Evolutionary conservation across 805 yeast genomes (phyloP).

Genomic region (Candida argentea): DNA sequence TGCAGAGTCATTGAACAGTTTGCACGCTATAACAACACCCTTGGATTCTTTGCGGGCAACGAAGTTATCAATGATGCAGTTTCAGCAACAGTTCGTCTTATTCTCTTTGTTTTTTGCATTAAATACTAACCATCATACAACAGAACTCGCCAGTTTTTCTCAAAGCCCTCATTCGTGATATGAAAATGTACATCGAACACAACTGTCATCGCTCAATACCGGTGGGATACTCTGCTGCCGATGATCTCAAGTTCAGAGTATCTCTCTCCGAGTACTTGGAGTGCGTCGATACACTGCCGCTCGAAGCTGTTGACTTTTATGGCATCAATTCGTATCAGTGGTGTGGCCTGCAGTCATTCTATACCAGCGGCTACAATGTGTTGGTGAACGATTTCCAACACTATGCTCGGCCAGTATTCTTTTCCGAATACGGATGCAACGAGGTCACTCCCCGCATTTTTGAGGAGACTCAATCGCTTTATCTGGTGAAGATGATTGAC

Average conservation of each 20-base stretch:
- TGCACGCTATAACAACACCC: conserved; percentile 74
- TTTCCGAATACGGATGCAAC: conserved; percentile 91
- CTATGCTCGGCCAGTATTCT: conserved; percentile 68
- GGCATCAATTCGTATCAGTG: conserved; percentile 79
- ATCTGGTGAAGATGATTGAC: conserved; percentile 60
- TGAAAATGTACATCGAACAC: conserved; percentile 56
- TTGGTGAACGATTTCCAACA: conserved; percentile 62
- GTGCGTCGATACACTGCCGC: conserved; percentile 47
- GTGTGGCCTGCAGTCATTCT: conserved; percentile 81
- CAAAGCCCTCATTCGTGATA: conserved; percentile 71
- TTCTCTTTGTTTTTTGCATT: conserved; percentile 1
- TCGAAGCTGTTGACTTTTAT: conserved; percentile 64
- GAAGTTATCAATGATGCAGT: conserved; percentile 75
- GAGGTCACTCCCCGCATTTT: conserved; percentile 68
- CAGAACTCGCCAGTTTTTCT: conserved; percentile 58
- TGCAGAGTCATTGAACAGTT: conserved; percentile 75
- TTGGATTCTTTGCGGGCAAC: conserved; percentile 88
- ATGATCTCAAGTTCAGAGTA: conserved; percentile 68
- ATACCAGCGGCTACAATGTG: conserved; percentile 57
- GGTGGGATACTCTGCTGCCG: conserved; percentile 95
- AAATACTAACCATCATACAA: not conserved
- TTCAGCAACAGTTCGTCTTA: conserved; percentile 40
- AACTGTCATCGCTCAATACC: conserved; percentile 65
- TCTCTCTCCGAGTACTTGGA: conserved; percentile 74
- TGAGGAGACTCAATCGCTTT: conserved; percentile 64